Conservation (phyloP, 805 yeast genomes). For the Saccharomycopsis sp. region DNA sequence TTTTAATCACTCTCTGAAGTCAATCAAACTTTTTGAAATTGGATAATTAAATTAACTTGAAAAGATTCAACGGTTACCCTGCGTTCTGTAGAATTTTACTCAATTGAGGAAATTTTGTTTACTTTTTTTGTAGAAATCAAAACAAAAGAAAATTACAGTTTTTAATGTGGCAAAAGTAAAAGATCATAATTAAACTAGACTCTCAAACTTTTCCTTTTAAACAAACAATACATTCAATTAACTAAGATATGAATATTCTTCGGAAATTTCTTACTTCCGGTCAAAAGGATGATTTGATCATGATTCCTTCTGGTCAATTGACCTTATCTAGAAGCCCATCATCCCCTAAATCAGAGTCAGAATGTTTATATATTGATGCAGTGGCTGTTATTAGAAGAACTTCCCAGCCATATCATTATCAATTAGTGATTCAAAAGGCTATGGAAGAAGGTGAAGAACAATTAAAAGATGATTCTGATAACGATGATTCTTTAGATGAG, state of each 20-base stretch:
- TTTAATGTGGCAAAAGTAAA: too few relatives aligned
- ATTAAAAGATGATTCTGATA: conserved; percentile 37
- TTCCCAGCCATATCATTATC: conserved; percentile 51
- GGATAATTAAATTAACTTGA: too few relatives aligned
- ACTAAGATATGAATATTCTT: conserved; percentile 74
- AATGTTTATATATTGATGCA: conserved; percentile 75
- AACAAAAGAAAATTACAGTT: too few relatives aligned
- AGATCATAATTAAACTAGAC: too few relatives aligned
- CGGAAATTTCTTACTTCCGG: conserved; percentile 50
- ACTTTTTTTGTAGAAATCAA: too few relatives aligned
- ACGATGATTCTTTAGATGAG: conserved; percentile 15
- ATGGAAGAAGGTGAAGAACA: conserved; percentile 57
- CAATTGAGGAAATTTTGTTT: too few relatives aligned
- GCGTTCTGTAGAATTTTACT: too few relatives aligned
- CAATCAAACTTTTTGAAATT: too few relatives aligned
- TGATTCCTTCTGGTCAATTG: conserved; percentile 72
- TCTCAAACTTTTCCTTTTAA: too few relatives aligned
- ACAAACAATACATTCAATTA: too few relatives aligned
- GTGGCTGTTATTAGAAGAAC: conserved; percentile 62
- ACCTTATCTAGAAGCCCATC: conserved; percentile 61
- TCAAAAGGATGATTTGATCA: conserved; percentile 42
- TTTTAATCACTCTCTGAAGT: too few relatives aligned
- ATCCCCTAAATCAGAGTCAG: conserved; percentile 81
- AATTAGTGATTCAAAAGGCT: conserved; percentile 59
- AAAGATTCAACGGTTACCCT: too few relatives aligned